phyloP scores from a whole-genome alignment of 352 stramenopile species.

The Aphanomyces euteiches region DNA sequence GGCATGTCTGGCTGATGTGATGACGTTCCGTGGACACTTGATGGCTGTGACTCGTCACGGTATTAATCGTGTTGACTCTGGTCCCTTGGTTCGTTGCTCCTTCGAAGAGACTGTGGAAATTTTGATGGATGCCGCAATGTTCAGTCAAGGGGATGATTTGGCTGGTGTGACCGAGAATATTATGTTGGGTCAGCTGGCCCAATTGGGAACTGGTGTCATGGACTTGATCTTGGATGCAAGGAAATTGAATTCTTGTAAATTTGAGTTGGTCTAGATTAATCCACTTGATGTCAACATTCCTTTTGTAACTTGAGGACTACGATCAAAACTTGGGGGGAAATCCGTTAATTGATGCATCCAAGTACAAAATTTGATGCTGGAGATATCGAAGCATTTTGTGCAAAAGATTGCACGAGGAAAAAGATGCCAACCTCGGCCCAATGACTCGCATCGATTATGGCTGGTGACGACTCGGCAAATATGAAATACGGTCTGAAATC shows the following conservation, averaged over 20 bases:
- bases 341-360: too few relatives aligned
- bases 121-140: constrained; percentile 98
- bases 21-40: constrained; percentile 97
- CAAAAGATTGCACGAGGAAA: too few relatives aligned
- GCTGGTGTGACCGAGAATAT: constrained; percentile 99
- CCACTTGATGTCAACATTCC: too few relatives aligned
- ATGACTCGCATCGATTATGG: too few relatives aligned
- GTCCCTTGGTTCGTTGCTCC: constrained; percentile 95
- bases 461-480: too few relatives aligned
- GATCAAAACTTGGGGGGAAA: too few relatives aligned
- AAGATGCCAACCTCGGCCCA: too few relatives aligned
- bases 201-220: constrained; percentile 96
- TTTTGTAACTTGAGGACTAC: too few relatives aligned
- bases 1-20: constrained; percentile 97
- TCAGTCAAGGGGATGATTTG: constrained; percentile 95
- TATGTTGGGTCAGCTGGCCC: constrained; percentile 96
- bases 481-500: too few relatives aligned
- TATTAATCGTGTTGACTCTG: constrained; percentile 98
- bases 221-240: constrained; percentile 97
- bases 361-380: too few relatives aligned
- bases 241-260: constrained; percentile 93
- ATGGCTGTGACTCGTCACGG: constrained; percentile 98
- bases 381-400: too few relatives aligned
- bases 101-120: constrained; percentile 99
- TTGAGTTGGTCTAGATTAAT: constrained; percentile 57